Base-by-base conservation (phyloP, 108 stramenopile species). In the Cyclotella atomus region DNA sequence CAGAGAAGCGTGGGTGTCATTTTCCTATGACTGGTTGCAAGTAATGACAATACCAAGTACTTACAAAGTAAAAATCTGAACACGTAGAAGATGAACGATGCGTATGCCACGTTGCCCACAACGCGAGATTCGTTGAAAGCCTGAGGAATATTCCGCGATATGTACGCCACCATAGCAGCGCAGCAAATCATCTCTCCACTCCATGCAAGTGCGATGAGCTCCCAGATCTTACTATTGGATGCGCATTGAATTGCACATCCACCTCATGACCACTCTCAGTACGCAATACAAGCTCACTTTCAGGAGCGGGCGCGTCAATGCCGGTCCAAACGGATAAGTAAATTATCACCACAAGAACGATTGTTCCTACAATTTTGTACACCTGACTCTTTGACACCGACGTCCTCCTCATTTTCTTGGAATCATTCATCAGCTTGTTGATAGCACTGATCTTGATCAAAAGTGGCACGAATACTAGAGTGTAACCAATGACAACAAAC, bases 371-470 rank as follows among this genome's bases (percentile, higher is more conserved):
- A 12, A 49, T 49, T n/a, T 49, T 12, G 16, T n/a, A 49, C n/a
- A 49, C 17, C 4, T 19, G 9, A n/a, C 4, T 4, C n/a, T 17
- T 49, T 10, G 10, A n/a, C n/a, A 72, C 38, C 25, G 6, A 6
- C 8, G 44, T 35, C n/a, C 59, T 20, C 7, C 43, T 9, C 23
- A 62, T 38, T 33, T 28, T 32, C 24, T 41, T 20, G n/a, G 60
- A 33, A 4, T 63, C 35, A 7, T 32, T 16, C 28, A 57, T 28
- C 2, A 72, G 28, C 23, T 46, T 38, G 29, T 72, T 72, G 23
- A 72, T 63, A 2, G 71, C 59, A n/a, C 43, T 10, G 20, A 72
- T 44, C 24, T 72, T 72, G 60, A 72, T 46, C 3, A 72, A 20
- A 20, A 72, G 17, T 20, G 71, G 71, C 20, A 72, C 60, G 27